Evolutionary conservation across 1,284 basidiomycete species (phyloP).

Genomic region (Bondarzewia mesenterica): DNA sequence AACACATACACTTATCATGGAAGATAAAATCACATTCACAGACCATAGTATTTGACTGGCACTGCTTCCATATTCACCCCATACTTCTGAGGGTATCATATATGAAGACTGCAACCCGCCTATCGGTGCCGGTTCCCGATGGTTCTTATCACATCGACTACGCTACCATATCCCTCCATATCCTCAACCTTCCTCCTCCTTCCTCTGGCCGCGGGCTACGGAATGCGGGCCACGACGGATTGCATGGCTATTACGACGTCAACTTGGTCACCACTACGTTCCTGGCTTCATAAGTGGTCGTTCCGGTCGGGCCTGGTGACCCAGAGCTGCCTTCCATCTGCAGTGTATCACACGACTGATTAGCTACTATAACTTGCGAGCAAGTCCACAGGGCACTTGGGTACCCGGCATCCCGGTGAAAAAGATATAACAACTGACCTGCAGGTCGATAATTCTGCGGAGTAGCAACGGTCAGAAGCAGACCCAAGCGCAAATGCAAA

Average conservation of each 20-base stretch:
- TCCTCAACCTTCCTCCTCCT: not conserved
- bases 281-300: constrained; percentile 29
- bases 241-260: not conserved
- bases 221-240: not conserved
- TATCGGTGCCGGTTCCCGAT: too few species aligned
- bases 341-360: not conserved
- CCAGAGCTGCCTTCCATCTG: constrained; percentile 40
- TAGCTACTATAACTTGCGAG: too few species aligned
- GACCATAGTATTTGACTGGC: too few species aligned
- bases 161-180: not conserved
- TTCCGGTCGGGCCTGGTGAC: constrained; percentile 30
- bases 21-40: too few species aligned
- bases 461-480: not conserved
- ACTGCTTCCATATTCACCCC: too few species aligned
- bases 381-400: too few species aligned
- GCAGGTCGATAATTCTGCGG: constrained; percentile 34
- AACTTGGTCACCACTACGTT: constrained; percentile 24
- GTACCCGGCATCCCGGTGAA: not conserved
- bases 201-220: not conserved
- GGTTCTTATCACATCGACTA: too few species aligned
- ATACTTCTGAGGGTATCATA: too few species aligned
- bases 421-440: constrained; percentile 18
- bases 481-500: not conserved
- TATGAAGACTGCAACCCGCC: too few species aligned
- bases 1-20: too few species aligned